A percentile compares a stretch with the other conserved stretches of the same genome.
Conservation (phyloP, 345 rosid genomes). For the Eucalyptus camaldulensis region DNA sequence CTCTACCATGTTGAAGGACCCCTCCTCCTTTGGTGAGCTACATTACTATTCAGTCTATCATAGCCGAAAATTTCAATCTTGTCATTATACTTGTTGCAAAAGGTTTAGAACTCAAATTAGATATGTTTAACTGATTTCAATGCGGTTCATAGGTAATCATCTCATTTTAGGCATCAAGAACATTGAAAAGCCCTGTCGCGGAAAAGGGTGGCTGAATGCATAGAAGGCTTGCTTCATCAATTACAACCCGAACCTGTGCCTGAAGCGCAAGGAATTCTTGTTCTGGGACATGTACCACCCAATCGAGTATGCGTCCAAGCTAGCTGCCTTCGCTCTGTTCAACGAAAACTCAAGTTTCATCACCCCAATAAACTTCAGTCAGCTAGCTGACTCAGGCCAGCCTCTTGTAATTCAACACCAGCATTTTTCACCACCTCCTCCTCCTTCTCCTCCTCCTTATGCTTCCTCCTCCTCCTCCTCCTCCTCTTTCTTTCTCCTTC, state of each 20-base stretch:
- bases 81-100: not conserved
- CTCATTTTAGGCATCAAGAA: not conserved
- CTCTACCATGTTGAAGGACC: not conserved
- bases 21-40: not conserved
- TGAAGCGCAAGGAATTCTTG: not conserved
- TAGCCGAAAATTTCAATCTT: not conserved
- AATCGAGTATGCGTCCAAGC: not conserved
- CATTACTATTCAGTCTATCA: not conserved
- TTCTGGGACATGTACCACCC: slow-evolving; percentile 16
- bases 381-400: not conserved
- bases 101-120: too few species aligned
- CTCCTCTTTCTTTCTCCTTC: rapidly evolving
- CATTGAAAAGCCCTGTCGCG: not conserved
- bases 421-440: not conserved
- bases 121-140: too few species aligned
- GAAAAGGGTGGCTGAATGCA: not conserved
- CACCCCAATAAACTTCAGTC: not conserved
- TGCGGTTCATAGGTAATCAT: too few species aligned
- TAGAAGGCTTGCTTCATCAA: not conserved
- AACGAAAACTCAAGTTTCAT: not conserved
- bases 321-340: not conserved
- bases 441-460: not conserved
- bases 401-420: not conserved
- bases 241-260: not conserved
- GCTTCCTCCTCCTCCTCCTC: rapidly evolving